Base-by-base conservation (phyloP, 108 stramenopile genomes). In the Stephanodiscus triporus region DNA sequence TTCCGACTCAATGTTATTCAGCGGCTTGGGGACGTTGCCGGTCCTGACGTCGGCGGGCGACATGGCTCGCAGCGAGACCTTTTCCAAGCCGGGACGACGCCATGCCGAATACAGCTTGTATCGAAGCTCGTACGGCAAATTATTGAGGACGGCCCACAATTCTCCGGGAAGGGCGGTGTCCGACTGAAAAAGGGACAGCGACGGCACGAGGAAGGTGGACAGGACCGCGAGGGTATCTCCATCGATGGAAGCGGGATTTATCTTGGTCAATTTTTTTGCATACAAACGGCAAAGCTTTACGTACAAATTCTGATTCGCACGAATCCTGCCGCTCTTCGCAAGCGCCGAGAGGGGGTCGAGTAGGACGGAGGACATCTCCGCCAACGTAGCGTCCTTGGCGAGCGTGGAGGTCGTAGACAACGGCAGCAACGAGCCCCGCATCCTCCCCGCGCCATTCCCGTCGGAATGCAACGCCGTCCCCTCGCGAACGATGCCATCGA, bases 51-150 rank as follows among this genome's bases (percentile, higher is more conserved):
- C 79, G 32, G 63, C 29, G 11, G 76, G 49, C 13, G 49, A 22
- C 45, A 78, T 26, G 42, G 47, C 45, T 9, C 77, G 68, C 17
- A 90, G 51, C 6, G 81, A 87, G 9, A 71, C 86, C 26, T 79
- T 81, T 76, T 92, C 94, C 50, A 93, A 66, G 9, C 86, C 86
- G 17, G 71, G 64, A 34, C 86, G 85, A 30, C 87, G 76, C 96
- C 92, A 95, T 24, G 85, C 53, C 24, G 80, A 72, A 74, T 97
- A 97, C 47, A 96, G 65, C 27, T 43, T 58, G 75, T 95, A 95
- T 37, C 95, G 77, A 22, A 83, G 73, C 5, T 68, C 36, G 66
- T 90, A 95, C 9, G 93, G 91, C 11, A 95, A 72, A 4, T 69
- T 29, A 42, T 74, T 34, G 26, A 94, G 53, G 16, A 88, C 76